A percentile compares a stretch with the other conserved stretches of the same genome.
These are phyloP conservation scores for Chaetoscypha palmicola DNA, from an alignment of 2,329 filamentous ascomycete genomes.

Conservation along the genomic window DNA sequence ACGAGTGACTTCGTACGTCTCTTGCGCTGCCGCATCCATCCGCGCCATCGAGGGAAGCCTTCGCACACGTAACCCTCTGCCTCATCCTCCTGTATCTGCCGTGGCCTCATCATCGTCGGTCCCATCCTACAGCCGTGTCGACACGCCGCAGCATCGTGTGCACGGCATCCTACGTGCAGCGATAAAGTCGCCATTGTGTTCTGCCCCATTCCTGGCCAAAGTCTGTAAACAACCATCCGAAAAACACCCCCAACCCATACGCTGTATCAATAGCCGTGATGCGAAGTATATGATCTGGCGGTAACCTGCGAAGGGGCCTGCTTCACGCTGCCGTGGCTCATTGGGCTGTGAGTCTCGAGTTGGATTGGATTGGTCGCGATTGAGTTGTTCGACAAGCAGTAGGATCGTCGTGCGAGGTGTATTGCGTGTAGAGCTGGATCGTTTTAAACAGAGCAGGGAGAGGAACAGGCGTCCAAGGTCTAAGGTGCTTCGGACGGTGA, in stretches of 20 bases:
- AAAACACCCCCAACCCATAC: neutral
- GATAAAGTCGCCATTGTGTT: no score
- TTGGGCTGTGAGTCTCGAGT: neutral
- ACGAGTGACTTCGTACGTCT: neutral
- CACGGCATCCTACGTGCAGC: no score
- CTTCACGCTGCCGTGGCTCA: neutral
- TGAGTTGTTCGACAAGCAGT: no score
- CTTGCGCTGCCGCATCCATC: neutral
- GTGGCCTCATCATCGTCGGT: neutral
- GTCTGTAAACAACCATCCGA: neutral
- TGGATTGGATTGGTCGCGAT: neutral
- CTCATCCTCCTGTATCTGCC: neutral
- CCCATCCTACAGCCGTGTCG: no score
- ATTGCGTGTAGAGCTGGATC: no score
- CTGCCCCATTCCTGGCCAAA: neutral
- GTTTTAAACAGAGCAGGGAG: no score
- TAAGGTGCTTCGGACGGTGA: no score
- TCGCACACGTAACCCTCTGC: neutral
- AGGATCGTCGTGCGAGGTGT: no score
- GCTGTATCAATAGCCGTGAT: slow-evolving; percentile 8
- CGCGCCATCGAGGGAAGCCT: no score
- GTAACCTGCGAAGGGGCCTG: slow-evolving; percentile 11
- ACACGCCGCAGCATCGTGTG: no score
- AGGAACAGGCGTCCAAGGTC: no score
- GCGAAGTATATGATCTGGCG: slow-evolving; percentile 18